Evolutionary conservation across 805 yeast genomes (phyloP).

Genomic region (Suhomyces prunicola): DNA sequence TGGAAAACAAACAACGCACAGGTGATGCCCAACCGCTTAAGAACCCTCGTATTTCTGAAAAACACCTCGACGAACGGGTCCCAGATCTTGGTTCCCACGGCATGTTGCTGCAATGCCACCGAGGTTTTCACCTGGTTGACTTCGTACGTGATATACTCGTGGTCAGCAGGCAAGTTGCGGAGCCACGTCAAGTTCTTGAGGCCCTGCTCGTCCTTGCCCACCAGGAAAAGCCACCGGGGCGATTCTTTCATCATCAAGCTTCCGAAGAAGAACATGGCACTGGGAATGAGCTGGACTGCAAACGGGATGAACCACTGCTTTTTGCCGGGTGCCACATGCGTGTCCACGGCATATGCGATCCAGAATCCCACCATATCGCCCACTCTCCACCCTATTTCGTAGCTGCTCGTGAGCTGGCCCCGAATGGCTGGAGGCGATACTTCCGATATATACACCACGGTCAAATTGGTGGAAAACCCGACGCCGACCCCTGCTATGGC

Average conservation of each 20-base stretch:
- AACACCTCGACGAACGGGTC: conserved; percentile 35
- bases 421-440: conserved; percentile 35
- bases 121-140: conserved; percentile 35
- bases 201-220: conserved; percentile 29
- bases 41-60: conserved; percentile 20
- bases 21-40: conserved; percentile 30
- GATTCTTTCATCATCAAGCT: conserved; percentile 32
- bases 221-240: conserved; percentile 36
- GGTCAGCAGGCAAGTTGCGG: conserved; percentile 29
- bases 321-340: conserved; percentile 21
- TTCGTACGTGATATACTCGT: conserved; percentile 35
- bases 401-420: conserved; percentile 29
- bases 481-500: conserved; percentile 36
- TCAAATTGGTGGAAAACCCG: conserved; percentile 35
- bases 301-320: conserved; percentile 40
- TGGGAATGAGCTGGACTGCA: conserved; percentile 37
- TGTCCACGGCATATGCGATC: conserved; percentile 33
- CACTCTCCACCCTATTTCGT: conserved; percentile 38
- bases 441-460: conserved; percentile 36
- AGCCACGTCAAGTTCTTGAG: conserved; percentile 33
- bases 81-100: conserved; percentile 32
- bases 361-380: conserved; percentile 41
- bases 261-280: conserved; percentile 33
- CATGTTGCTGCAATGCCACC: conserved; percentile 25
- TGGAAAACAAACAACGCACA: conserved; percentile 34